Evolutionary conservation across 2,329 filamentous ascomycete genomes (phyloP).

Genomic region (Scortechinia acanthostroma): DNA sequence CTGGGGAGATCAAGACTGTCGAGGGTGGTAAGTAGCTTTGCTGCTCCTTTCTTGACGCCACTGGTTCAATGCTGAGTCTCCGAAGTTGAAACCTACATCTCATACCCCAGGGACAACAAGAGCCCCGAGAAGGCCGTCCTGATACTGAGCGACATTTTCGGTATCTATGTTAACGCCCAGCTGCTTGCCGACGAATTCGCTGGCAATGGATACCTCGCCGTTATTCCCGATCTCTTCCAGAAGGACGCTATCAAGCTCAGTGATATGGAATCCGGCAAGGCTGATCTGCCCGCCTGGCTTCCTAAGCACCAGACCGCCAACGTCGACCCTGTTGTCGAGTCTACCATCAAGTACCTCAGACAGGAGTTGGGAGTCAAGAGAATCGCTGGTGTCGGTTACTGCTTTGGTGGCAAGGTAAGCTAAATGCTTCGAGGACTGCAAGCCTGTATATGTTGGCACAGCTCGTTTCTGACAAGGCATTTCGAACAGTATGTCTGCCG

Average conservation of each 20-base stretch:
- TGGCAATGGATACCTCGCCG: constrained; percentile 62
- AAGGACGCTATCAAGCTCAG: constrained; percentile 54
- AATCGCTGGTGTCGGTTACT: constrained; percentile 65
- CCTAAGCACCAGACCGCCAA: constrained; percentile 29
- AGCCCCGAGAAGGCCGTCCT: constrained; percentile 29
- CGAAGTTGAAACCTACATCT: constrained; percentile 37
- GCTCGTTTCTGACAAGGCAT: constrained; percentile 2
- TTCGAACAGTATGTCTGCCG: constrained; percentile 55
- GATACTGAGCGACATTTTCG: constrained; percentile 37
- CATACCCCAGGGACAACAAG: constrained; percentile 29
- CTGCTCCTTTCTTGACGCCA: too few relatives aligned
- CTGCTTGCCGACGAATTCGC: constrained; percentile 71
- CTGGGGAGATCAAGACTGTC: constrained; percentile 36
- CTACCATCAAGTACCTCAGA: constrained; percentile 48
- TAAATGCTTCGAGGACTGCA: not conserved
- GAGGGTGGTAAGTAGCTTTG: constrained; percentile 18
- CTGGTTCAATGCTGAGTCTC: not conserved
- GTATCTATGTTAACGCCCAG: constrained; percentile 50
- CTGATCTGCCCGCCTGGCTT: constrained; percentile 34
- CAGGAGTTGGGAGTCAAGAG: constrained; percentile 45
- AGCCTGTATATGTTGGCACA: not conserved
- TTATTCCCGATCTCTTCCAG: constrained; percentile 67
- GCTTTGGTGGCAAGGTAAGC: constrained; percentile 65
- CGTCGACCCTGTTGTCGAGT: constrained; percentile 38
- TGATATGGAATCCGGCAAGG: constrained; percentile 27